Conservation (phyloP, 176 grass and related monocot genomes). For the Guadua angustifolia region DNA sequence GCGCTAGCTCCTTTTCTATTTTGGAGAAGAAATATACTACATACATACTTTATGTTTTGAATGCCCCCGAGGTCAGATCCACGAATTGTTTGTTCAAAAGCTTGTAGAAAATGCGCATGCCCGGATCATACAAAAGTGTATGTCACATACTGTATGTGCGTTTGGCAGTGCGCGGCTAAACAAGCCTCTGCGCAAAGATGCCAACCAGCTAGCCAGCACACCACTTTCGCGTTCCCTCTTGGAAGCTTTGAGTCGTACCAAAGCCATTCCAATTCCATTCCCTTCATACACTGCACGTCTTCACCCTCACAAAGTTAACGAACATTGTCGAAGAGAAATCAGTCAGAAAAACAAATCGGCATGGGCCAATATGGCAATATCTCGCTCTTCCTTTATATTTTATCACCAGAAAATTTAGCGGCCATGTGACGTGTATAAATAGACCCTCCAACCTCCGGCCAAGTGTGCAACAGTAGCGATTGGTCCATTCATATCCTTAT, state of each 20-base stretch:
- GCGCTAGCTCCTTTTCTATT: not conserved
- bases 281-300: constrained; percentile 34
- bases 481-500: not conserved
- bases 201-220: constrained; percentile 39
- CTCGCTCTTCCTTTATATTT: not conserved
- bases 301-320: not conserved
- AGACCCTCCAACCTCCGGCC: constrained; percentile 31
- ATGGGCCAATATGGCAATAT: not conserved
- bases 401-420: not conserved
- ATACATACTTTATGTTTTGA: constrained; percentile 3
- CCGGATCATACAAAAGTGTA: not conserved
- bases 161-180: not conserved
- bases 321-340: not conserved
- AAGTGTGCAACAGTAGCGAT: not conserved
- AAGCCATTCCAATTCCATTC: constrained; percentile 48
- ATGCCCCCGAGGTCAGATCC: not conserved
- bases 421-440: constrained; percentile 37
- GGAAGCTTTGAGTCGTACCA: constrained; percentile 51
- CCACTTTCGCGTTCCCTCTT: not conserved
- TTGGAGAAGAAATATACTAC: not conserved
- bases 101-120: not conserved
- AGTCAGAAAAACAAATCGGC: not conserved
- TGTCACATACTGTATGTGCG: not conserved
- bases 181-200: constrained; percentile 18
- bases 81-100: constrained; percentile 24